Percentiles rank a stretch among this genome's conserved stretches.
Evolutionary conservation across 2,329 filamentous ascomycete species (phyloP).

Genomic region (Sporothrix mexicana): DNA sequence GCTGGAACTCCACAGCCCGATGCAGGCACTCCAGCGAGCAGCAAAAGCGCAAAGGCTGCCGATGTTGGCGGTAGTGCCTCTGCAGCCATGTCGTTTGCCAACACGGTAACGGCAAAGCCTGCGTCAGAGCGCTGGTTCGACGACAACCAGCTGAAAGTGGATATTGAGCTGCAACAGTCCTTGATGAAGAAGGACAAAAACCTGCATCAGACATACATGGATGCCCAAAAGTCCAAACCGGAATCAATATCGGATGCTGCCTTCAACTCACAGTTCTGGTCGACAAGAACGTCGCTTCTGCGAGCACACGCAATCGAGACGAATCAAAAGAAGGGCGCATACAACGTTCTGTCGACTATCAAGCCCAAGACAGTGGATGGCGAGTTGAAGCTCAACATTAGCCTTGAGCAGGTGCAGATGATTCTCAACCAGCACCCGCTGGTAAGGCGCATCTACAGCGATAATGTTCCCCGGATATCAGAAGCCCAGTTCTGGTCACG

Average conservation of each 20-base stretch:
- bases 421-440: slow-evolving; percentile 94
- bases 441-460: slow-evolving; percentile 88
- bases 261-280: slow-evolving; percentile 95
- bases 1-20: slow-evolving; percentile 39
- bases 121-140: slow-evolving; percentile 75
- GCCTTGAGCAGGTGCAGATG: slow-evolving; percentile 87
- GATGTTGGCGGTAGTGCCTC: slow-evolving; percentile 55
- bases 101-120: slow-evolving; percentile 63
- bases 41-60: slow-evolving; percentile 40
- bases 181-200: slow-evolving; percentile 79
- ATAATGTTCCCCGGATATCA: slow-evolving; percentile 81
- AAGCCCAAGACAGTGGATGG: slow-evolving; percentile 79
- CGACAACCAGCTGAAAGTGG: slow-evolving; percentile 75
- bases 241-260: slow-evolving; percentile 79
- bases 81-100: slow-evolving; percentile 78
- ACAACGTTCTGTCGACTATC: slow-evolving; percentile 90
- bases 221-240: slow-evolving; percentile 81
- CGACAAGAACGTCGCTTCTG: slow-evolving; percentile 81
- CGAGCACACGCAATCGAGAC: slow-evolving; percentile 90
- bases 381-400: slow-evolving; percentile 76
- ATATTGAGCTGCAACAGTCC: slow-evolving; percentile 85
- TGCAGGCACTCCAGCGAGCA: slow-evolving; percentile 5
- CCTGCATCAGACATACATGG: slow-evolving; percentile 84
- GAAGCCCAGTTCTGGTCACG: slow-evolving; percentile 89
- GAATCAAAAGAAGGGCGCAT: slow-evolving; percentile 83